Evolutionary conservation across 805 yeast species (phyloP).

Genomic region (Priceomyces carsonii): DNA sequence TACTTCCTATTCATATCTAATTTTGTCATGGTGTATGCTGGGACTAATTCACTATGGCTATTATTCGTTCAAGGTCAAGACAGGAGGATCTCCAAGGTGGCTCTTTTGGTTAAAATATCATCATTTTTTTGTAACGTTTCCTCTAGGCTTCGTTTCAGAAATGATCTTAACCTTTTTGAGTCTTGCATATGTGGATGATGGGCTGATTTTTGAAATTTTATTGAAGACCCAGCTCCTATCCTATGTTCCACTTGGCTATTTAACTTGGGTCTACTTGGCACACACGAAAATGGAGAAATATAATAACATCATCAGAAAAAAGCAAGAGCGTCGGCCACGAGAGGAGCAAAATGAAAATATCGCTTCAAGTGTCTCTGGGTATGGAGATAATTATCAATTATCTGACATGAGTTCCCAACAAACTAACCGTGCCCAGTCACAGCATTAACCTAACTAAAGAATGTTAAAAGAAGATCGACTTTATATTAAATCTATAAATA

Average conservation of each 20-base stretch:
- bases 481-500: too few species aligned
- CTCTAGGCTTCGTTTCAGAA: constrained; percentile 33
- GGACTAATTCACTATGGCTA: constrained; percentile 34
- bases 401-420: too few species aligned
- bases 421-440: too few species aligned
- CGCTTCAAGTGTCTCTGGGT: too few species aligned
- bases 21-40: constrained; percentile 36
- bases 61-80: constrained; percentile 35
- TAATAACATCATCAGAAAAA: constrained; percentile 19
- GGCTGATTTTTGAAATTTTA: constrained; percentile 23
- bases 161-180: constrained; percentile 36
- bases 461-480: too few species aligned
- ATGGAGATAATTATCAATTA: too few species aligned
- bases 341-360: too few species aligned
- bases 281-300: constrained; percentile 20
- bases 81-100: constrained; percentile 34
- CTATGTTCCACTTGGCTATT: constrained; percentile 39
- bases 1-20: constrained; percentile 39
- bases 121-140: constrained; percentile 35
- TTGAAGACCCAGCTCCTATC: constrained; percentile 26
- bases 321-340: too few species aligned
- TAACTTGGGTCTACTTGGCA: constrained; percentile 32
- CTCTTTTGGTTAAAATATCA: constrained; percentile 39
- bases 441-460: too few species aligned
- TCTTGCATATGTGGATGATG: constrained; percentile 29